These are phyloP conservation scores for Diplosphaera chodatii DNA, from an alignment of 139 green algal genomes.

Conservation along the genomic window DNA sequence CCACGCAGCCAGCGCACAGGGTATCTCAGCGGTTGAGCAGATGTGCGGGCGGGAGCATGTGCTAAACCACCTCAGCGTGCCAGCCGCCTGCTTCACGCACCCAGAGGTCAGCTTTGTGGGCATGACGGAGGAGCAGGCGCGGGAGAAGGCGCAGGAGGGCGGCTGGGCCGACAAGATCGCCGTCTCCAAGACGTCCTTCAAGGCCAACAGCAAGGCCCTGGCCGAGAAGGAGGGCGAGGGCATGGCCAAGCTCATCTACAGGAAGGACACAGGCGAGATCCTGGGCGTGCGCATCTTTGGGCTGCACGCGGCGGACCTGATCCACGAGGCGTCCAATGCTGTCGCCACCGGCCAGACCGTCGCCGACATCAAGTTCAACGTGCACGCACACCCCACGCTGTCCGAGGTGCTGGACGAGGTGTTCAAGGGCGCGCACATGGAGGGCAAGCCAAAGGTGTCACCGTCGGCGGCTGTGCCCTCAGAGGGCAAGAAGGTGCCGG, in stretches of 20 bases:
- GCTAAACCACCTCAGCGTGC: constrained; percentile 90
- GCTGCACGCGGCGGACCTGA: constrained; percentile 96
- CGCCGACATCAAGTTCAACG: constrained; percentile 95
- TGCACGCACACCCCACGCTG: constrained; percentile 97
- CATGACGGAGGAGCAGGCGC: constrained; percentile 88
- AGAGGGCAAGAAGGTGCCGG: not conserved
- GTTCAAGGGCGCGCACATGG: constrained; percentile 78
- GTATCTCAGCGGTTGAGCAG: constrained; percentile 94
- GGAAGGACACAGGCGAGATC: constrained; percentile 95
- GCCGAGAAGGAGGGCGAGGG: constrained; percentile 96
- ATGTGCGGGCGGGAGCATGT: constrained; percentile 81
- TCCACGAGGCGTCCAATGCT: constrained; percentile 98
- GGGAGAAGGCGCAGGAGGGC: constrained; percentile 80
- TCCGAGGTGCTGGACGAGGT: constrained; percentile 95
- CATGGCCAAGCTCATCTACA: constrained; percentile 97
- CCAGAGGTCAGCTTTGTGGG: constrained; percentile 95
- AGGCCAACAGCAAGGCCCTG: constrained; percentile 96
- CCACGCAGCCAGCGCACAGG: constrained; percentile 83
- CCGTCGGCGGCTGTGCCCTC: not conserved
- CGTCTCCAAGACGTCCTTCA: constrained; percentile 96
- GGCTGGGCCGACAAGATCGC: constrained; percentile 77
- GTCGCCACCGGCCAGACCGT: constrained; percentile 83
- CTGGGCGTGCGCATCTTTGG: constrained; percentile 93
- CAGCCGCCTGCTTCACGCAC: constrained; percentile 99
- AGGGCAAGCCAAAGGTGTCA: constrained; percentile 13